Evolutionary conservation across 2,329 filamentous ascomycete species (phyloP).

Genomic region (Penicillium brevicompactum): DNA sequence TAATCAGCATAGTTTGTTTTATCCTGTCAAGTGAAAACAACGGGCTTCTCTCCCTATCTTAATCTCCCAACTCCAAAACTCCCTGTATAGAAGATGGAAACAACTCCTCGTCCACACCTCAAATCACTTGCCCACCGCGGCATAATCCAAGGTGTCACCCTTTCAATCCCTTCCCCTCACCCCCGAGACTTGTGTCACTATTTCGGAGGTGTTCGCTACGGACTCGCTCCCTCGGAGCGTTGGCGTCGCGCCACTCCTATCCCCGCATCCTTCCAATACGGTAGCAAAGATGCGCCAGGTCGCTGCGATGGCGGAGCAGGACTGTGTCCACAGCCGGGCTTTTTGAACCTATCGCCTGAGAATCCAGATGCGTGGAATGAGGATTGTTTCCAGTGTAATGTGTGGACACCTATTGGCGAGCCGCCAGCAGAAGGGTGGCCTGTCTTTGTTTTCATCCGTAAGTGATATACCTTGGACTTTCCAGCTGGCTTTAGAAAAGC

Average conservation of each 20-base stretch:
- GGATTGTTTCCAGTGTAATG: conserved; percentile 59
- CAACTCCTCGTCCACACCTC: conserved; percentile 21
- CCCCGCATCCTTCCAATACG: conserved; percentile 54
- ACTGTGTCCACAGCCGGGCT: conserved; percentile 55
- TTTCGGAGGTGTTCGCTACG: conserved; percentile 60
- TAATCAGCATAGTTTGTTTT: background rate
- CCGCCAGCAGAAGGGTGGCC: conserved; percentile 54
- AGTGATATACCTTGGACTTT: conserved; percentile 18
- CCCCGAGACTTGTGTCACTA: conserved; percentile 50
- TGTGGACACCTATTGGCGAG: conserved; percentile 56
- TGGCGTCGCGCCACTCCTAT: conserved; percentile 54
- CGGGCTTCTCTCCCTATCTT: background rate
- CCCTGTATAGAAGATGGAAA: conserved; percentile 24
- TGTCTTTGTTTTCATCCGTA: conserved; percentile 60
- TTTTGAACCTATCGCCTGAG: conserved; percentile 25
- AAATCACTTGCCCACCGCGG: conserved; percentile 44
- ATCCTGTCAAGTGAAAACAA: background rate
- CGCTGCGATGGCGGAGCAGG: conserved; percentile 42
- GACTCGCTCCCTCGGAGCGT: conserved; percentile 52
- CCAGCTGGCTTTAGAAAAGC: background rate
- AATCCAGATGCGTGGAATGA: conserved; percentile 46
- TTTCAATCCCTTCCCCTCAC: conserved; percentile 35
- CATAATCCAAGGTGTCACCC: conserved; percentile 52
- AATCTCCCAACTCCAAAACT: background rate
- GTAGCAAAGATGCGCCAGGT: conserved; percentile 51